Evolutionary conservation across 257 asterid species (phyloP), one percentile per base, ranked within the genome.

Genomic region (Hygrophila difformis): DNA sequence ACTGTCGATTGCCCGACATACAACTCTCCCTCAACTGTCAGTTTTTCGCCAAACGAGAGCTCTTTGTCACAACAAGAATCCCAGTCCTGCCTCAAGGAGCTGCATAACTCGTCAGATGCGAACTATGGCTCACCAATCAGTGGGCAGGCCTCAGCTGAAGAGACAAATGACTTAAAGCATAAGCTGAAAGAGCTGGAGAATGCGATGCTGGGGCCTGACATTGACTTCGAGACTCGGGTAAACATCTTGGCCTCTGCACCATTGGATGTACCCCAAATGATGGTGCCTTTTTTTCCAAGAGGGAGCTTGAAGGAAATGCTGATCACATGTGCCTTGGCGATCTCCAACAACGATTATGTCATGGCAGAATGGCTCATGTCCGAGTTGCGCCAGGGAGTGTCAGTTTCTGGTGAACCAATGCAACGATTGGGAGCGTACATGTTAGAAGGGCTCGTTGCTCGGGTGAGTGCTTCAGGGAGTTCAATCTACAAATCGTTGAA

Each of bases 351-450:
- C 6, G 93, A 87, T 39, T 12, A 65, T 6, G 34, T 71, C 42
- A 77, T 64, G 67, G 77, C 94, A 5, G 77, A 77, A 38, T 64
- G 78, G 76, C 73, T 82, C 11, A 77, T 82, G 62, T 77, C 91
- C 0, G 91, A 82, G 61, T 52, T 82, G 21, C 84, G 87, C 1
- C 81, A 77, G 43, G 50, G 75, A 61, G 97, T 87, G 35, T 87
- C 97, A 0, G 93, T 87, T 24, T 79, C 87, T 2, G 97, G 97
- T 3, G 97, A 78, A 21, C 97, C 97, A 0, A 47, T 83, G 21
- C 94, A 83, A 61, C 94, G 97, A 4, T 58, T 87, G 22, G 93
- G 94, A 47, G 97, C 94, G 0, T 87, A 87, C 72, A 69, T 83
- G 81, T 57, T 87, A 16, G 97, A 87, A 65, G 97, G 97, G 35